Percentiles rank a stretch among this genome's conserved stretches.
Conservation (phyloP, 495 filamentous ascomycete species). For the Parathielavia appendiculata region DNA sequence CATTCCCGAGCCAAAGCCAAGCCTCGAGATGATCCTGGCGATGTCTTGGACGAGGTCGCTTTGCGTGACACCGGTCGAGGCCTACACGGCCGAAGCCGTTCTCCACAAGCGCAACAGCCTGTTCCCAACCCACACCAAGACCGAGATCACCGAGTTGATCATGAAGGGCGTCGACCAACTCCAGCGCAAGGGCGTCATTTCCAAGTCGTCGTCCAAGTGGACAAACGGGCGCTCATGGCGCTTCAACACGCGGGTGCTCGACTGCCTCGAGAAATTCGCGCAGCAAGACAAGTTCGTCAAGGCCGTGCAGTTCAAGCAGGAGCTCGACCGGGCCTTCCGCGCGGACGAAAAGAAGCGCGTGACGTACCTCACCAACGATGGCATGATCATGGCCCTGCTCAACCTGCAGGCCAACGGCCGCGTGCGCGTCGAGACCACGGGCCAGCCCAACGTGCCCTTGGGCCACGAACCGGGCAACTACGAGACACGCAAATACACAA, state of each 20-base stretch:
- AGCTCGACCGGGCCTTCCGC: constrained; percentile 53
- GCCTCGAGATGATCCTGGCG: constrained; percentile 23
- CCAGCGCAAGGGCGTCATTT: constrained; percentile 54
- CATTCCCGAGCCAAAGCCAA: neutral
- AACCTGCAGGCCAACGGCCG: constrained; percentile 61
- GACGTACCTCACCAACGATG: constrained; percentile 53
- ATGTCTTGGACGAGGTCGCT: constrained; percentile 34
- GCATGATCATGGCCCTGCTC: constrained; percentile 61
- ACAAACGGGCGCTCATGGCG: constrained; percentile 53
- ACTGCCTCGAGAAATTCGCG: constrained; percentile 44
- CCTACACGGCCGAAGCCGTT: constrained; percentile 34
- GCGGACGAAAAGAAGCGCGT: constrained; percentile 30
- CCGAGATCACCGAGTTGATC: constrained; percentile 42
- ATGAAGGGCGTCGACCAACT: constrained; percentile 54
- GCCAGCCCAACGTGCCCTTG: constrained; percentile 62
- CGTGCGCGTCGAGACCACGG: constrained; percentile 50
- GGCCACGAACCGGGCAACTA: constrained; percentile 70
- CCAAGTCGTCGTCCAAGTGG: constrained; percentile 50
- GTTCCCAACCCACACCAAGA: constrained; percentile 28
- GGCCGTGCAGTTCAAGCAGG: constrained; percentile 54
- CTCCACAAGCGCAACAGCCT: constrained; percentile 36
- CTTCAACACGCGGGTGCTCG: constrained; percentile 53
- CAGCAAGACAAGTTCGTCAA: constrained; percentile 45
- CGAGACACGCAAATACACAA: constrained; percentile 64
- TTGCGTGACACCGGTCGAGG: constrained; percentile 33